Base-by-base conservation (phyloP, 1,284 basidiomycete genomes). In the Tylopilus sp. region DNA sequence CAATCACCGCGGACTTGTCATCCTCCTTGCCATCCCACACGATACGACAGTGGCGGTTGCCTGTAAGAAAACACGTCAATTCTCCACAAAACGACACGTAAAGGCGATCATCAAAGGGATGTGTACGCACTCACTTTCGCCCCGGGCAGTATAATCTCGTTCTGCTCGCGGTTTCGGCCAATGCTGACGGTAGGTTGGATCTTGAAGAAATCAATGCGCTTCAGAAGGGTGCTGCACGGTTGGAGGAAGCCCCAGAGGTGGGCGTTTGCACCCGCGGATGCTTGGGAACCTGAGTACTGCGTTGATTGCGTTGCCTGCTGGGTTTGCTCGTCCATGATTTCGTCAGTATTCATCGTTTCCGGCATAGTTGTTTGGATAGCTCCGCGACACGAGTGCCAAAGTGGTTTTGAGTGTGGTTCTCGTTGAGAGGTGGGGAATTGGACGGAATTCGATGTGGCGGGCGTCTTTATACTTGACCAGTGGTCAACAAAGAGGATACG, bases 181-280 rank as follows among this genome's bases (percentile, higher is more conserved):
- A 89, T 64, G 23, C 60, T 71, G 58, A 78, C 77, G 6, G 55
- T 62, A 0, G 71, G 72, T 15, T 73, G 66, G 28, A 74, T 56
- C 59, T 77, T 84, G 66, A 71, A 74, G 49, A 89, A 76, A 56
- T 85, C 81, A 46, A 86, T 74, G 18, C 83, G 76, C 10, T 61
- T 65, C 9, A 84, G 64, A 3, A 58, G 52, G 21, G 67, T 51
- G 55, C 72, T 79, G 61, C 81, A 81, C 7, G 84, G 84, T 49
- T 80, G 76, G 46, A 88, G 73, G 55, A 75, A 83, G 10, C 84
- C 86, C 81, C 83, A 88, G 46, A 86, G 75, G 57, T 83, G 75
- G 1, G 58, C 48, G 49, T 82, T 77, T 49, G 69, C 48, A 2
- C 58, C 56, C 13, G 54, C 52, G 19, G 48, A 15, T n/a, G 43